phyloP scores from a whole-genome alignment of 768 basidiomycete species.

The Dacryopinax primogenitus region DNA sequence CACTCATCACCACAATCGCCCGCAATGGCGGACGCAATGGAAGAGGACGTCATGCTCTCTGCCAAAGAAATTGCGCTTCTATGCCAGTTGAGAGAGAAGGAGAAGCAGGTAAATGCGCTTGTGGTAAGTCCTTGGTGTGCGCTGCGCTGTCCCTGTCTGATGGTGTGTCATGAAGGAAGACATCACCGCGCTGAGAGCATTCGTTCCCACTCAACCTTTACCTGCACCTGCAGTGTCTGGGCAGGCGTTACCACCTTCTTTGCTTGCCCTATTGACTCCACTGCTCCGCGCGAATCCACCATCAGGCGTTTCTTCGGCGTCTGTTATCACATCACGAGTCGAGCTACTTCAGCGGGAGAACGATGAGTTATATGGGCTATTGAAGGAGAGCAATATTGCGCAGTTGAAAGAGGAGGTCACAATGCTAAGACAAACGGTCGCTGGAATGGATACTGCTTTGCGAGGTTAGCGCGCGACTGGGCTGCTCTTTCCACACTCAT shows the following conservation, averaged over 20 bases:
- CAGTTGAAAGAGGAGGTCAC: slow-evolving; percentile 71
- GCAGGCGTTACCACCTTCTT: slow-evolving; percentile 53
- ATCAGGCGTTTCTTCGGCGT: slow-evolving; percentile 43
- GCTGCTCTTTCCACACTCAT: slow-evolving; percentile 3
- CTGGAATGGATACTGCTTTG: slow-evolving; percentile 58
- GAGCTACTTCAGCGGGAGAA: slow-evolving; percentile 73
- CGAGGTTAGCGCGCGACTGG: slow-evolving; percentile 40
- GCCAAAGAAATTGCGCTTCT: slow-evolving; percentile 72
- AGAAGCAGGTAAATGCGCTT: slow-evolving; percentile 56
- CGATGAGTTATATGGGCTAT: slow-evolving; percentile 66
- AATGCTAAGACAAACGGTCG: slow-evolving; percentile 51
- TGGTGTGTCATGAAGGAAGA: slow-evolving; percentile 45
- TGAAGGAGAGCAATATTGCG: slow-evolving; percentile 64
- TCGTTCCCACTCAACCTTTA: slow-evolving; percentile 36
- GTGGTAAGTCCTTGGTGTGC: slow-evolving; percentile 38
- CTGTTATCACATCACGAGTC: slow-evolving; percentile 64
- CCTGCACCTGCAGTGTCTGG: slow-evolving; percentile 48
- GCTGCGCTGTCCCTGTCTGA: not conserved
- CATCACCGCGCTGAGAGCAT: slow-evolving; percentile 52
- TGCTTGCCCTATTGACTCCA: slow-evolving; percentile 55
- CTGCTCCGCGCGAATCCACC: slow-evolving; percentile 37
- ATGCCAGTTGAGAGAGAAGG: slow-evolving; percentile 58
- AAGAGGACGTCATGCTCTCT: slow-evolving; percentile 37
- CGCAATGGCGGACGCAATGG: slow-evolving; percentile 3
- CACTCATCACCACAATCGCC: not conserved